Conservation (phyloP, 2,329 filamentous ascomycete genomes). For the Talaromyces funiculosus region DNA sequence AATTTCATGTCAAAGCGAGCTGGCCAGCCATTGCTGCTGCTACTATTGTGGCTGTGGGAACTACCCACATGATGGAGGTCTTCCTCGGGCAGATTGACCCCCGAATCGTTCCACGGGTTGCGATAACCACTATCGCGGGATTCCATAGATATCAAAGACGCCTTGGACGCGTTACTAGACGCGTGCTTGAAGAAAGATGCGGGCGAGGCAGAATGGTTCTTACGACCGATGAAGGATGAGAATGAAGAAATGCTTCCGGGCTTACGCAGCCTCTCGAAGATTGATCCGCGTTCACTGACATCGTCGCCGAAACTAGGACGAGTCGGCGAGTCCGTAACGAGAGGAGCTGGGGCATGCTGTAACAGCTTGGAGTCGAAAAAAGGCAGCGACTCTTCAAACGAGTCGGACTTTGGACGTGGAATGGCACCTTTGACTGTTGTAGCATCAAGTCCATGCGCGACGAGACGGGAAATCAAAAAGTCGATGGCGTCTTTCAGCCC, state of each 20-base stretch:
- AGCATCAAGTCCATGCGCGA: conserved; percentile 81
- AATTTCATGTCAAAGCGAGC: conserved; percentile 58
- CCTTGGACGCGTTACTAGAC: conserved; percentile 84
- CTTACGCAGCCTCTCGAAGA: conserved; percentile 91
- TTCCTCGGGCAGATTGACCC: conserved; percentile 87
- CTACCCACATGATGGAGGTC: conserved; percentile 54
- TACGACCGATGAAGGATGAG: conserved; percentile 92
- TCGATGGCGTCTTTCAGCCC: conserved; percentile 94
- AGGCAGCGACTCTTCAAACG: conserved; percentile 92
- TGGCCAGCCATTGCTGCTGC: conserved; percentile 53
- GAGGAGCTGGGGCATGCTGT: conserved; percentile 78
- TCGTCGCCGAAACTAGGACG: conserved; percentile 79
- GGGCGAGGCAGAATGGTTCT: conserved; percentile 84
- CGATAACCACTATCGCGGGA: conserved; percentile 91
- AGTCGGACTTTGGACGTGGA: conserved; percentile 95
- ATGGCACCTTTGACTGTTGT: conserved; percentile 89
- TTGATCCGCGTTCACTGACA: conserved; percentile 69
- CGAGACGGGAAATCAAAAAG: conserved; percentile 78
- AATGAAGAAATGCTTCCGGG: conserved; percentile 91
- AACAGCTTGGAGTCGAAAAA: conserved; percentile 97
- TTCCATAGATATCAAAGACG: conserved; percentile 91
- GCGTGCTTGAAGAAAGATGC: conserved; percentile 90
- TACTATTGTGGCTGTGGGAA: conserved; percentile 59
- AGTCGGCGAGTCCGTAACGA: conserved; percentile 81
- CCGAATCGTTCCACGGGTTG: conserved; percentile 97